A percentile compares a stretch with the other conserved stretches of the same genome.
phyloP scores from a whole-genome alignment of 2,329 filamentous ascomycete species.

The Zopfia rhizophila region DNA sequence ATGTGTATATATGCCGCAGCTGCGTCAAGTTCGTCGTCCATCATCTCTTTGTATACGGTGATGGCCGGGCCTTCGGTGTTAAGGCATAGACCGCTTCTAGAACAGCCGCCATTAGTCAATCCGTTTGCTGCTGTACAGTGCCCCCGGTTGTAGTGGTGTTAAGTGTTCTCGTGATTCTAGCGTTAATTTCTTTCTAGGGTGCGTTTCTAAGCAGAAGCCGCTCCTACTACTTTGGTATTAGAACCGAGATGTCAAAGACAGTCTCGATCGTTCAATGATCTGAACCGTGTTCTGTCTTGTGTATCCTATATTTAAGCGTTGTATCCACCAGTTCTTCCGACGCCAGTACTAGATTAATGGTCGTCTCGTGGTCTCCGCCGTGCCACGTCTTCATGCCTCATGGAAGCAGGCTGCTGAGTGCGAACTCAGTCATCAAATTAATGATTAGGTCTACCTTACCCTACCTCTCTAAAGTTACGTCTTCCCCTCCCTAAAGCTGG shows the following conservation, averaged over 20 bases:
- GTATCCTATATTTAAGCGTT: conserved; percentile 14
- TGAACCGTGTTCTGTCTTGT: conserved; percentile 19
- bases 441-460: conserved; percentile 23
- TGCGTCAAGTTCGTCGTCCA: conserved; percentile 16
- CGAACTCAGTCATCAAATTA: conserved; percentile 23
- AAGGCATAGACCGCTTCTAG: conserved; percentile 10
- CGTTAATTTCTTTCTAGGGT: conserved; percentile 23
- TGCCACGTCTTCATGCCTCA: conserved; percentile 12
- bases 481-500: conserved; percentile 20
- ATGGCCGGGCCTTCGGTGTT: conserved; percentile 5
- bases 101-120: conserved; percentile 10
- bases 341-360: conserved; percentile 21
- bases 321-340: conserved; percentile 16
- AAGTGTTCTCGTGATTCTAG: too few relatives aligned
- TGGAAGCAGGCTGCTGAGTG: conserved; percentile 23
- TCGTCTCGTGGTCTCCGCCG: too few relatives aligned
- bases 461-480: conserved; percentile 14
- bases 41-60: conserved; percentile 20
- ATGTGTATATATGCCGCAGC: conserved; percentile 20
- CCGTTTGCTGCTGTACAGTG: conserved; percentile 9
- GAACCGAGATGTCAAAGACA: conserved; percentile 16
- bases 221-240: conserved; percentile 12
- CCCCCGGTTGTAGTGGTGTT: too few relatives aligned
- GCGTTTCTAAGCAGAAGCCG: conserved; percentile 26
- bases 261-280: conserved; percentile 22